Percentiles rank a stretch among this genome's conserved stretches.
Evolutionary conservation across 306 rosid species (phyloP).

Genomic region (Ammopiptanthus mongolicus): DNA sequence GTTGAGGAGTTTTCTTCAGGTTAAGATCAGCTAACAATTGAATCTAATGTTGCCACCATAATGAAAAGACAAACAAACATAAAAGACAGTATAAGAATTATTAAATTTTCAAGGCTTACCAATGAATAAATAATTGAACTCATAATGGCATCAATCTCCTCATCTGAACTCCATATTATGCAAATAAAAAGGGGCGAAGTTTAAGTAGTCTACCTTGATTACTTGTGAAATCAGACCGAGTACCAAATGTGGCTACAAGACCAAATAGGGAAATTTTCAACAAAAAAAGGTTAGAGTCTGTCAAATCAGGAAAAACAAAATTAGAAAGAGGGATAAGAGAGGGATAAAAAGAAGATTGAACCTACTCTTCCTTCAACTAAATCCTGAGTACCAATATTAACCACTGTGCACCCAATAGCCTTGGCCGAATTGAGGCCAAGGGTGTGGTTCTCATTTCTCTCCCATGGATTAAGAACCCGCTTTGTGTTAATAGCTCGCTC

Average conservation of each 20-base stretch:
- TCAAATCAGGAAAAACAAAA: neutral
- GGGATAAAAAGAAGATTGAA: conserved; percentile 24
- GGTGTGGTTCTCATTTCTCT: conserved; percentile 96
- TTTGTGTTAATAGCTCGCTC: conserved; percentile 98
- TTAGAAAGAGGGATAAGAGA: neutral
- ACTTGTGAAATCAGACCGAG: conserved; percentile 97
- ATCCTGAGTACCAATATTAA: conserved; percentile 96
- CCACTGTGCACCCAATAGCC: conserved; percentile 99
- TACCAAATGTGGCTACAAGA: conserved; percentile 75
- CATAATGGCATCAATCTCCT: conserved; percentile 3
- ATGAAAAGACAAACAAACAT: conserved; percentile 21
- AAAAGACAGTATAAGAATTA: conserved; percentile 2
- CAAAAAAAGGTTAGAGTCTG: conserved; percentile 2
- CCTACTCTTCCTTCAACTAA: conserved; percentile 89
- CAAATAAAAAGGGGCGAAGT: neutral
- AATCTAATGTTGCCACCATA: conserved; percentile 59
- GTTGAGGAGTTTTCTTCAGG: conserved; percentile 99
- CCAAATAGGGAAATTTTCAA: neutral
- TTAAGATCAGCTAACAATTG: conserved; percentile 92
- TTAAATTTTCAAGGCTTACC: neutral
- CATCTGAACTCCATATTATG: neutral
- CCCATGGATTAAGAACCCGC: conserved; percentile 93
- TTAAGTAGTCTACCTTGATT: conserved; percentile 62
- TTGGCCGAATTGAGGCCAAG: conserved; percentile 97
- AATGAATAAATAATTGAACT: conserved; percentile 17